Conservation (phyloP, 768 basidiomycete genomes). For the Suillus clintonianus region DNA sequence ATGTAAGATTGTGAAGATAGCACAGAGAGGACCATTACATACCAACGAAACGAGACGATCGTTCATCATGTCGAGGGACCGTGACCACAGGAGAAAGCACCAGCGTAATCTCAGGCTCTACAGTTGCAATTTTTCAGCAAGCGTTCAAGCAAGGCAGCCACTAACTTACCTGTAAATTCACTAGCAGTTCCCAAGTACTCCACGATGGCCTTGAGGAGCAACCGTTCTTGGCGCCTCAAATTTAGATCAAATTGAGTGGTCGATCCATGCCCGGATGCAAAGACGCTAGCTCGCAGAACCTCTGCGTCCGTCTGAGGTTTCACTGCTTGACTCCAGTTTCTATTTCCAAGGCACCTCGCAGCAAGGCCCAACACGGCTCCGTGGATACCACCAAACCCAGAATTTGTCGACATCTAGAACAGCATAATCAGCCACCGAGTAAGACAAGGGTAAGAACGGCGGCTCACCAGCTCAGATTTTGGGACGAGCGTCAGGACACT, state of each 20-base stretch:
- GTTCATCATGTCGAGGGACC: slow-evolving; percentile 58
- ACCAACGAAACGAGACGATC: slow-evolving; percentile 60
- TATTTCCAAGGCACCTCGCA: slow-evolving; percentile 64
- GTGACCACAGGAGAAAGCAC: slow-evolving; percentile 70
- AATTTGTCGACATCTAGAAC: slow-evolving; percentile 54
- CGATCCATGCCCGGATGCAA: slow-evolving; percentile 55
- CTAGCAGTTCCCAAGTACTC: slow-evolving; percentile 71
- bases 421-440: not conserved
- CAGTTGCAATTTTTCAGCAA: not conserved
- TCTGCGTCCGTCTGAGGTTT: slow-evolving; percentile 70
- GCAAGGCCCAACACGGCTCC: slow-evolving; percentile 74
- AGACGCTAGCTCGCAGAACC: slow-evolving; percentile 50
- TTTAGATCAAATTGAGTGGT: slow-evolving; percentile 60
- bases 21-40: slow-evolving; percentile 17
- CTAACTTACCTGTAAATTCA: slow-evolving; percentile 61
- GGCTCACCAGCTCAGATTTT: slow-evolving; percentile 74
- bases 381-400: slow-evolving; percentile 87
- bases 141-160: no score
- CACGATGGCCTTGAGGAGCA: slow-evolving; percentile 62
- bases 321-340: slow-evolving; percentile 58
- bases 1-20: not conserved
- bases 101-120: slow-evolving; percentile 72
- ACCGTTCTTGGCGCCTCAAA: slow-evolving; percentile 55
- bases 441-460: not conserved
- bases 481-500: slow-evolving; percentile 72